Evolutionary conservation across 1,284 basidiomycete species (phyloP), one percentile per base, ranked within the genome.

Genomic region (Rhizoctonia solani): DNA sequence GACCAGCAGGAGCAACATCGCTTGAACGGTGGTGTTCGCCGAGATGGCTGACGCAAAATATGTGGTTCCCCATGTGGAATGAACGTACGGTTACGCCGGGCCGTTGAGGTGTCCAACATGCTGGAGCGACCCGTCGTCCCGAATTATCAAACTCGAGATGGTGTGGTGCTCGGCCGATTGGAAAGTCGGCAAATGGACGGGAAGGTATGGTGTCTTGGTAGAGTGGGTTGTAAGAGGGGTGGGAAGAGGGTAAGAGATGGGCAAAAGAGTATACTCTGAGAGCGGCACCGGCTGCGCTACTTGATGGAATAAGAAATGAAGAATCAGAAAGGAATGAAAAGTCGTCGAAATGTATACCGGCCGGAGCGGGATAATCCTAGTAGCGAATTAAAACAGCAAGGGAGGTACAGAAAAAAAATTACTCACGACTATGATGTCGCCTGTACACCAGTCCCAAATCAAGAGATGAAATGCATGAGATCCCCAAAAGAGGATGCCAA

Each of bases 201-300:
- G 5, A 19, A 4, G 16, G 13, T 25, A n/a, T 30, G 29, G 50
- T 8, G 29, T 6, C 3, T 53, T 53, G 30, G 23, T 29, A 53
- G 4, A 23, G 14, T 2, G 50, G 11, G 3, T 53, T 30, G 14
- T 29, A 53, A 8, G 50, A 25, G 81, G 81, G 68, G 81, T 82
- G 8, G 81, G 78, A 0, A 77, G 72, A n/a, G 81, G 73, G 63
- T 75, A 77, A 49, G 74, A 70, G 25, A 75, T 74, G 34, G 66
- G 73, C 54, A 58, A 68, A 25, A 74, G 77, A 69, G 76, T 75
- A 71, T 44, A n/a, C 68, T 73, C 69, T 75, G 72, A 54, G 74
- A 70, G 37, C 73, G 68, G 58, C 59, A 2, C 59, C 59, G 25
- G 30, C 37, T 3, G 59, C 59, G 19, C 59, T 65, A 37, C 59